Evolutionary conservation across 257 asterid species (phyloP).

Genomic region (Catharanthus roseus): DNA sequence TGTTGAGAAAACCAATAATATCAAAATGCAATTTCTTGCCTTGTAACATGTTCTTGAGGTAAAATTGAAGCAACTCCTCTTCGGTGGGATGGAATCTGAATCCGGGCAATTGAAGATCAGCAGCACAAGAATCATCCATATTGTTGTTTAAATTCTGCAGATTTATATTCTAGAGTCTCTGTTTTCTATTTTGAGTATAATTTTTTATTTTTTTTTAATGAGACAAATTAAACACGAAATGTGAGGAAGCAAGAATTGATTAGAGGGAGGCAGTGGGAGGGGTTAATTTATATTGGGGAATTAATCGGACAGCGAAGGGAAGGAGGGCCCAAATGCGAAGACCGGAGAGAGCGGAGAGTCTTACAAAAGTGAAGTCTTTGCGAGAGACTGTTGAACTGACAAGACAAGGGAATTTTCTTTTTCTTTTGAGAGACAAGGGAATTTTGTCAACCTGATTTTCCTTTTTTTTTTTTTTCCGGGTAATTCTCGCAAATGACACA

Average conservation of each 20-base stretch:
- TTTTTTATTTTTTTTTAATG: no score
- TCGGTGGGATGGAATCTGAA: constrained; percentile 40
- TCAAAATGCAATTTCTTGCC: constrained; percentile 38
- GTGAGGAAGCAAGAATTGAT: neutral
- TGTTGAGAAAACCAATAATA: constrained; percentile 53
- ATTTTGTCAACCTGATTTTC: no score
- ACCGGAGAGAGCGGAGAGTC: neutral
- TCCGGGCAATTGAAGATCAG: constrained; percentile 26
- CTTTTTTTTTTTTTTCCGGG: no score
- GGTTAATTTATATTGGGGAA: neutral
- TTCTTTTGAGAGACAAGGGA: no score
- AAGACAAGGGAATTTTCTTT: neutral
- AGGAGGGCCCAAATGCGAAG: neutral
- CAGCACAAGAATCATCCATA: constrained; percentile 26
- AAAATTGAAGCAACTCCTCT: constrained; percentile 33
- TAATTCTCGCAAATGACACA: no score
- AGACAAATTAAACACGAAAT: neutral
- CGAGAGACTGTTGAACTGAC: neutral
- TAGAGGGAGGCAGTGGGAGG: neutral
- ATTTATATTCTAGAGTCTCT: no score
- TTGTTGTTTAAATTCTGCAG: neutral
- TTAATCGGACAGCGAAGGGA: no score
- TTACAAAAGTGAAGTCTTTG: neutral
- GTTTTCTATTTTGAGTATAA: no score
- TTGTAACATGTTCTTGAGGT: constrained; percentile 23